A percentile compares a stretch with the other conserved stretches of the same genome.
Conservation (phyloP, 768 basidiomycete genomes). For the Collybiopsis confluens region DNA sequence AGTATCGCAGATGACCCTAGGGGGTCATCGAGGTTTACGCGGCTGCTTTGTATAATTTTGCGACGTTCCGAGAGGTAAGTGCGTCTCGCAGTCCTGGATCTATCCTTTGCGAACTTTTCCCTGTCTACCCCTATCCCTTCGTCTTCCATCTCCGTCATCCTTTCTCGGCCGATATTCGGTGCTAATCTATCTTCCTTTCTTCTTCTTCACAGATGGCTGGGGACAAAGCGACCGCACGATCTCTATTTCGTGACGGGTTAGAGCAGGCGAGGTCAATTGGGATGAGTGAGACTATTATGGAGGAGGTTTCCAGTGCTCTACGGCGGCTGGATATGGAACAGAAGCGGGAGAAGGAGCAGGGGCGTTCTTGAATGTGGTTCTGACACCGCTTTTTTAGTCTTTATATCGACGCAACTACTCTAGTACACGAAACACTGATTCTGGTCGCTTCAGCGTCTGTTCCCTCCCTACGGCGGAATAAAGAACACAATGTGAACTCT, state of each 20-base stretch:
- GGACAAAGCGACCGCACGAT: constrained; percentile 30
- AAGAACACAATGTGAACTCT: too few species aligned
- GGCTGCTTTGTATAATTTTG: constrained; percentile 59
- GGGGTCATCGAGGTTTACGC: constrained; percentile 49
- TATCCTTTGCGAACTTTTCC: neutral
- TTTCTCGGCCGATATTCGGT: too few species aligned
- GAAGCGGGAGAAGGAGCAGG: too few species aligned
- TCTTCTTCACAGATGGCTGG: constrained; percentile 29
- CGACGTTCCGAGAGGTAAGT: constrained; percentile 40
- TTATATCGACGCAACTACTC: too few species aligned
- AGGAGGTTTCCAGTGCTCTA: constrained; percentile 25
- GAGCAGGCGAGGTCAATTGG: constrained; percentile 34
- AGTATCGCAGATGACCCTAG: too few species aligned
- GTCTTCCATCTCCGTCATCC: too few species aligned
- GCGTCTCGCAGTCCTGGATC: neutral
- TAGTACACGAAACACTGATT: too few species aligned
- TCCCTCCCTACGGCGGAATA: too few species aligned
- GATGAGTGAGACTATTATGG: constrained; percentile 26
- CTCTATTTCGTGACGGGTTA: constrained; percentile 27
- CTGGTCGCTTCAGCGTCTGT: too few species aligned
- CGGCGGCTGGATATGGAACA: neutral
- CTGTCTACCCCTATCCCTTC: neutral
- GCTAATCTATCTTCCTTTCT: neutral
- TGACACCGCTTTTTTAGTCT: too few species aligned
- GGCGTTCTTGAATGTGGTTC: too few species aligned